A percentile compares a stretch with the other conserved stretches of the same genome.
phyloP scores from a whole-genome alignment of 768 basidiomycete genomes.

The Imleria badia region DNA sequence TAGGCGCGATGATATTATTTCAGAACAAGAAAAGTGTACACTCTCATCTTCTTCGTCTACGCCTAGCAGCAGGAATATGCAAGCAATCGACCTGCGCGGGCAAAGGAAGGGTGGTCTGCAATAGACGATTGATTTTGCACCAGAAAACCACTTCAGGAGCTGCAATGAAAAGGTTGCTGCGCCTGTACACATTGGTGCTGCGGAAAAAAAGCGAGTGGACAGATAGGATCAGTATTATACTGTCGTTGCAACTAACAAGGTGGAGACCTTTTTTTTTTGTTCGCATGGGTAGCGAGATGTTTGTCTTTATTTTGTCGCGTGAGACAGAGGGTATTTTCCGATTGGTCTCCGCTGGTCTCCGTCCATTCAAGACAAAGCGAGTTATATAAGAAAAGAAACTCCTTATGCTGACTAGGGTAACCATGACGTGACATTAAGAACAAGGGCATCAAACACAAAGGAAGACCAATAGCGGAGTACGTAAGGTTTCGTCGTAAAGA shows the following conservation, averaged over 20 bases:
- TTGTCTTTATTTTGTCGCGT: conserved; percentile 12
- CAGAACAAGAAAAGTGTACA: conserved; percentile 9
- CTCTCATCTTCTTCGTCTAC: not conserved
- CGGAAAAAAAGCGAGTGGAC: not conserved
- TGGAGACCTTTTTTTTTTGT: not conserved
- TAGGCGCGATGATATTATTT: no score
- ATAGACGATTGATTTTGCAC: conserved; percentile 24
- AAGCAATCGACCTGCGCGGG: conserved; percentile 3
- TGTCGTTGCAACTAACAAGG: not conserved
- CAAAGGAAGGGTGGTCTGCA: conserved; percentile 3
- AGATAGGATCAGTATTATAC: not conserved
- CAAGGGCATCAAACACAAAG: conserved; percentile 28
- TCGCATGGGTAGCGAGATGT: not conserved
- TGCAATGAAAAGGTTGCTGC: conserved; percentile 29
- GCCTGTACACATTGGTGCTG: conserved; percentile 34
- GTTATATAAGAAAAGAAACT: conserved; percentile 13
- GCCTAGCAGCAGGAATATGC: conserved; percentile 6
- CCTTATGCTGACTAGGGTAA: conserved; percentile 31
- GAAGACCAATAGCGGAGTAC: conserved; percentile 34
- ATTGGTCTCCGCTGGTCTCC: not conserved
- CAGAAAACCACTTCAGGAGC: conserved; percentile 34
- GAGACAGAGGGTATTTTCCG: no score
- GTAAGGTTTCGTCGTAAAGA: conserved; percentile 37
- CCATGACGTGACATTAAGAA: conserved; percentile 32
- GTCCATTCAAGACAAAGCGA: not conserved